Evolutionary conservation across 495 filamentous ascomycete species (phyloP).

Genomic region (Neurospora terricola): DNA sequence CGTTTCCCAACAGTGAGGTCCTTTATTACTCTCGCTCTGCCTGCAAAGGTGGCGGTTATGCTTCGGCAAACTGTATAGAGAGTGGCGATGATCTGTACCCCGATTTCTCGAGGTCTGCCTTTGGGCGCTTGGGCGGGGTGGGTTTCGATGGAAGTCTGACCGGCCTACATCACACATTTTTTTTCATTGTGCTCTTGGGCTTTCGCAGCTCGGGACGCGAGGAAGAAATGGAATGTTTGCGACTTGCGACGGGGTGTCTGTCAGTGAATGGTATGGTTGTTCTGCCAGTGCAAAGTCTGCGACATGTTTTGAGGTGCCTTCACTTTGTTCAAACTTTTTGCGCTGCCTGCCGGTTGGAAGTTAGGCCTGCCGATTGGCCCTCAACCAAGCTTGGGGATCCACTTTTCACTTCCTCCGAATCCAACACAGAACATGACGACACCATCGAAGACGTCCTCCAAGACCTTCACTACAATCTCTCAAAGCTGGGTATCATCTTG

Average conservation of each 20-base stretch:
- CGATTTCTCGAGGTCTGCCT: conserved; percentile 37
- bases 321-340: background rate
- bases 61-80: conserved; percentile 39
- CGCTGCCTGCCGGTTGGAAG: background rate
- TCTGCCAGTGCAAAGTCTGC: background rate
- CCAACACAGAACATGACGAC: background rate
- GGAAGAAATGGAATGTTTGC: conserved; percentile 23
- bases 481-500: background rate
- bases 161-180: conserved; percentile 29
- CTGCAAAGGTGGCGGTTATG: conserved; percentile 39
- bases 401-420: background rate
- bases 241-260: background rate
- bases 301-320: background rate
- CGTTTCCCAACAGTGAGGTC: conserved; percentile 49
- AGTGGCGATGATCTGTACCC: conserved; percentile 58
- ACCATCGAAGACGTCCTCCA: background rate
- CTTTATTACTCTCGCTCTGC: conserved; percentile 39
- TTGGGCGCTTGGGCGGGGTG: conserved; percentile 47
- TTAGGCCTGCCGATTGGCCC: background rate
- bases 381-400: background rate
- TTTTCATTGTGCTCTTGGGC: conserved; percentile 39
- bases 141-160: conserved; percentile 56
- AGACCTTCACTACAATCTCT: background rate
- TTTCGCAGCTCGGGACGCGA: conserved; percentile 23
- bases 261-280: background rate